A percentile compares a stretch with the other conserved stretches of the same genome.
phyloP scores from a whole-genome alignment of 2,329 filamentous ascomycete species.

The Botryotinia globosa region DNA sequence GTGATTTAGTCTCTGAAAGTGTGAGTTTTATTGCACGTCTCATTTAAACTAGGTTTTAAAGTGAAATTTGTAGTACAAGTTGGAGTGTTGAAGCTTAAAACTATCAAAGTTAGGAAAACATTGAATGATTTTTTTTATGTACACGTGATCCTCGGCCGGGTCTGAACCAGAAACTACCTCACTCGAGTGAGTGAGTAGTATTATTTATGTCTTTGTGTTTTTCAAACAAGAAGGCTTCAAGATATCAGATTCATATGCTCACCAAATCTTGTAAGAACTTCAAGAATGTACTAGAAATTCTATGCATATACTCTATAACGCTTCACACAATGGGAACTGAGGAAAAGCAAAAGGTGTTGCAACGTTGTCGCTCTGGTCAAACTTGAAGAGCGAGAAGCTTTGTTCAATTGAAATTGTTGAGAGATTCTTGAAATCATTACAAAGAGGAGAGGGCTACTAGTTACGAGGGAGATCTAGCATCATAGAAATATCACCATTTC shows the following conservation, averaged over 20 bases:
- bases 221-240: background rate
- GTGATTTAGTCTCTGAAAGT: background rate
- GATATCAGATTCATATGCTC: background rate
- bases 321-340: background rate
- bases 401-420: background rate
- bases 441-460: background rate
- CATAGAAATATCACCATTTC: background rate
- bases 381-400: background rate
- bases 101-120: accelerated
- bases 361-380: background rate
- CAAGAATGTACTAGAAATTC: background rate
- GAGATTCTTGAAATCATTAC: background rate
- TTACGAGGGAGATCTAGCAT: background rate
- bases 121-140: background rate
- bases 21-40: background rate
- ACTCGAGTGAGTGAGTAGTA: background rate
- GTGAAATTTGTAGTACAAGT: background rate
- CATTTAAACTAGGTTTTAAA: background rate
- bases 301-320: background rate
- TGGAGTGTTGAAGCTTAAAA: background rate
- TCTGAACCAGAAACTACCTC: accelerated
- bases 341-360: background rate
- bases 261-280: background rate
- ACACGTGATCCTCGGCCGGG: background rate
- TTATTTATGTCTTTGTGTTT: background rate